phyloP scores from a whole-genome alignment of 345 rosid genomes.

The Gossypioides kirkii region DNA sequence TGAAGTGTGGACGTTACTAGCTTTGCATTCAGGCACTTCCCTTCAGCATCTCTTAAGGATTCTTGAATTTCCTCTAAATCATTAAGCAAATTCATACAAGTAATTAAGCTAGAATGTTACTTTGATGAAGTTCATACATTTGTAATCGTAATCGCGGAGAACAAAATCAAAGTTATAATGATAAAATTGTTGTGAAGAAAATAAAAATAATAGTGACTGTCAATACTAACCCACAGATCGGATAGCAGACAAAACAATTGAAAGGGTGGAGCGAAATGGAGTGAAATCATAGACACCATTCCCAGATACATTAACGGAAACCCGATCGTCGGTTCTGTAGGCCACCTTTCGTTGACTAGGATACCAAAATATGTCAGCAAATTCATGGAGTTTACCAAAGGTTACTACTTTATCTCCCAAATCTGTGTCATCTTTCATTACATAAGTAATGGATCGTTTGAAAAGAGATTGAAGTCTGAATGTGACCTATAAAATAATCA shows the following conservation, averaged over 20 bases:
- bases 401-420: slow-evolving; percentile 36
- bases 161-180: too few species aligned
- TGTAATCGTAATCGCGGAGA: too few species aligned
- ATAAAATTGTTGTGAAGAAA: too few species aligned
- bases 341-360: slow-evolving; percentile 58
- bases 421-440: slow-evolving; percentile 32
- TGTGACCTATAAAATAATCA: slow-evolving; percentile 34
- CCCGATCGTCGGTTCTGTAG: slow-evolving; percentile 57
- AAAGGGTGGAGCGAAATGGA: slow-evolving; percentile 46
- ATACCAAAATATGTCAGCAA: slow-evolving; percentile 61
- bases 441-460: slow-evolving; percentile 51
- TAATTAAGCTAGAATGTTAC: neutral
- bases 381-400: slow-evolving; percentile 60
- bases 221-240: slow-evolving; percentile 41
- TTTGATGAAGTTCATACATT: neutral
- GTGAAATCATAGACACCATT: slow-evolving; percentile 45
- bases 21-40: slow-evolving; percentile 34
- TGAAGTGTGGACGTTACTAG: slow-evolving; percentile 24
- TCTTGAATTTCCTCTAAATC: slow-evolving; percentile 51
- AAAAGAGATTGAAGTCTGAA: slow-evolving; percentile 54
- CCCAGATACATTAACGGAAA: slow-evolving; percentile 32
- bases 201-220: too few species aligned
- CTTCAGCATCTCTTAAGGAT: slow-evolving; percentile 23
- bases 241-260: slow-evolving; percentile 23
- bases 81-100: neutral